phyloP scores from a whole-genome alignment of 2,329 filamentous ascomycete species.

The Aureobasidium namibiae region DNA sequence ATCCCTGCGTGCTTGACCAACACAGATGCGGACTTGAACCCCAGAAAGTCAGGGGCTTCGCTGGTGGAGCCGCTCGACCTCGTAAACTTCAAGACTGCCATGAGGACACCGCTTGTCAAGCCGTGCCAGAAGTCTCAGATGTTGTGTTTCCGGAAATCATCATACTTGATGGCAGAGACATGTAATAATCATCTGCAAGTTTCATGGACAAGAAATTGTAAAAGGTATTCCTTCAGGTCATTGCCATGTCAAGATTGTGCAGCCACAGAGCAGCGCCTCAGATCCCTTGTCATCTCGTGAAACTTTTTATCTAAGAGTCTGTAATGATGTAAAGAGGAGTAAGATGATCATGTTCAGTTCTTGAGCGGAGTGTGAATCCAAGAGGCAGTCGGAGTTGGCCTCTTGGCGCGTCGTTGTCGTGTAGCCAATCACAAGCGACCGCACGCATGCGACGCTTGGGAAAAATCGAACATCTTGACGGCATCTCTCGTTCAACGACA shows the following conservation, averaged over 20 bases:
- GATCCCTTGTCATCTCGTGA: no score
- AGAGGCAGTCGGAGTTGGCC: neutral
- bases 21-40: neutral
- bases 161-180: neutral
- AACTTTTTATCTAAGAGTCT: no score
- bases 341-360: neutral
- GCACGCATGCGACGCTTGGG: constrained; percentile 6
- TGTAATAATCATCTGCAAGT: neutral
- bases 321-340: neutral
- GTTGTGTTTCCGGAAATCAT: neutral
- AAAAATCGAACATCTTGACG: constrained; percentile 6
- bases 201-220: neutral
- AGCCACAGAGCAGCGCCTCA: neutral
- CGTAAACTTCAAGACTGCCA: neutral
- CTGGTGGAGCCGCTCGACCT: neutral
- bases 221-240: neutral
- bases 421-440: constrained; percentile 8
- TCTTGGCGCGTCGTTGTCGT: neutral
- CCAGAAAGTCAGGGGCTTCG: neutral
- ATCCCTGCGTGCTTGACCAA: no score
- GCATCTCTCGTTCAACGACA: constrained; percentile 10
- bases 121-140: neutral
- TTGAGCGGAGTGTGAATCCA: neutral
- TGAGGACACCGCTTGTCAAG: neutral
- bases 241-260: neutral